Base-by-base conservation (phyloP, 257 asterid genomes). In the Ophiorrhiza pumila region DNA sequence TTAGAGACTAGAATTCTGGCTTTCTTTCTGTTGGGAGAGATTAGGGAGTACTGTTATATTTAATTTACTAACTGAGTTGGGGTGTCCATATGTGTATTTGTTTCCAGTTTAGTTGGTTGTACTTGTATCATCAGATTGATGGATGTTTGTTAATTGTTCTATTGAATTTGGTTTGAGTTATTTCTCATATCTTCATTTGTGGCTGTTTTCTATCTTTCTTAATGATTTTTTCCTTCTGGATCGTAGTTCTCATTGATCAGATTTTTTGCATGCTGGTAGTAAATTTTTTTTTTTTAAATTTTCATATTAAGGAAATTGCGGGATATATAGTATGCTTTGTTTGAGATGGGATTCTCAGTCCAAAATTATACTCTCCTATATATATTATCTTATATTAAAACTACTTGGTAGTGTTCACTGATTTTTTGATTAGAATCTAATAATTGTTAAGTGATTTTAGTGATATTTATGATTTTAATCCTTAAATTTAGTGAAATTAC, bases 141-240 rank as follows among this genome's bases (percentile, higher is more conserved):
- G 66, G 22, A 34, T 52, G 72, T 55, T 74, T 65, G 78, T 42
- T 56, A 65, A 32, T 55, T 55, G 42, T 74, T 65, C 65, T 74
- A 37, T 59, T 13, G 37, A 42, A 74, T 69, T 55, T 66, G 57
- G 59, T 55, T 56, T 63, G 73, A 68, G 39, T 65, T 58, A 12
- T 74, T 66, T 15, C 39, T 66, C 71, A 43, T 66, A 4, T 66
- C 34, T 66, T 45, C 27, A 45, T 25, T 18, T 15, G 59, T 53
- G 69, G 31, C n/a, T n/a, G n/a, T 47, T 47, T 34, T 29, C 3
- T 47, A 35, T 61, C 39, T 27, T 71, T 45, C 68, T 29, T 46
- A 17, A 1, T 13, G 69, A 25, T n/a, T 57, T 31, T 60, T 59
- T 29, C 23, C 43, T 61, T 34, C 29, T 9, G 70, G 45, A 25